phyloP scores from a whole-genome alignment of 164 flowering plant species.

The Vitis cinerea region DNA sequence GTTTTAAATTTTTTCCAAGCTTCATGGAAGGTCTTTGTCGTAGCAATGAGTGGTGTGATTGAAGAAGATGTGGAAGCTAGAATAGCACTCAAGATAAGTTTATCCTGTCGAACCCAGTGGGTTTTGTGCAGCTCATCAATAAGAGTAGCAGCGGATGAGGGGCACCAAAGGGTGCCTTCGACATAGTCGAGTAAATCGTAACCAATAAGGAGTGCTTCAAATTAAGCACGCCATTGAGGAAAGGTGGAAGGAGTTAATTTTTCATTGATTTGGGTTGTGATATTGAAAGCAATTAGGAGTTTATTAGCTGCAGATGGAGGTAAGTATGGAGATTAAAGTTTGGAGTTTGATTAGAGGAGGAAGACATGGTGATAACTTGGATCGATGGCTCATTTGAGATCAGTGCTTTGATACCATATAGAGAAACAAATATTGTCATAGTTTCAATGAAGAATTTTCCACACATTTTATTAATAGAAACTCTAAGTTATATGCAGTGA shows the following conservation, averaged over 20 bases:
- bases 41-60: not conserved
- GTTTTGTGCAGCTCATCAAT: not conserved
- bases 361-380: constrained; percentile 2
- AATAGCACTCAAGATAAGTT: not conserved
- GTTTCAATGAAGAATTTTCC: too few relatives aligned
- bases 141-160: not conserved
- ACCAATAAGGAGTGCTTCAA: not conserved
- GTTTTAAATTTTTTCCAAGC: not conserved
- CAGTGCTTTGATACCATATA: constrained; percentile 7
- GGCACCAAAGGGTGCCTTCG: not conserved
- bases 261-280: constrained; percentile 1
- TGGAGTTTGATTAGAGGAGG: not conserved
- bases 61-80: not conserved
- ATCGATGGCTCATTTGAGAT: constrained; percentile 7
- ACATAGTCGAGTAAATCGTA: not conserved
- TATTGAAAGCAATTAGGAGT: not conserved
- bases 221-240: not conserved
- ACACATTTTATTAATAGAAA: too few relatives aligned
- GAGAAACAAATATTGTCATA: not conserved
- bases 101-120: not conserved
- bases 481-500: too few relatives aligned
- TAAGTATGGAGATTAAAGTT: not conserved
- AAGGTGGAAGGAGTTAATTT: constrained; percentile 2
- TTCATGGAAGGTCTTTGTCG: not conserved
- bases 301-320: not conserved